Evolutionary conservation across 306 rosid species (phyloP), one percentile per base, ranked within the genome.

Genomic region (Quillaja saponaria): DNA sequence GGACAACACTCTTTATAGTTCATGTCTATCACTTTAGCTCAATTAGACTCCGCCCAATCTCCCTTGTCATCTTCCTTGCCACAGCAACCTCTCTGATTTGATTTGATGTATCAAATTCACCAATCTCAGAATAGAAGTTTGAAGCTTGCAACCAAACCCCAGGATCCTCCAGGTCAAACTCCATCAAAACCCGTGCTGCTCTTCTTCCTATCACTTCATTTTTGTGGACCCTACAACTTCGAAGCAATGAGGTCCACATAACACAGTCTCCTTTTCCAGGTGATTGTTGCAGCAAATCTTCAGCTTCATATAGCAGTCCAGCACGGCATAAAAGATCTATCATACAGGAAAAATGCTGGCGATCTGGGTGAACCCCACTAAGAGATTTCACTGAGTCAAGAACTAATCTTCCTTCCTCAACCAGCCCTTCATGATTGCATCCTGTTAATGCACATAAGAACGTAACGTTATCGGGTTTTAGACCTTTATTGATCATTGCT

Each of bases 281-380:
- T 62, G 78, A 66, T 31, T 58, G 41, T 31, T 49, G 72, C 58
- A 84, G 71, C 66, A 86, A 72, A 61, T 82, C 79, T 75, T 82
- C 84, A 31, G 95, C 89, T 79, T 86, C 98, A 3, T 86, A 59
- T 31, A 88, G 51, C 54, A 82, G 78, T 65, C 95, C 96, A 0
- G 83, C 83, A 0, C 95, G 87, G 76, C 95, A 88, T 62, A 86
- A 70, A 40, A 86, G 92, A 86, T 88, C 96, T 48, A 88, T 78
- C 86, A 86, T 81, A 62, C 95, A 88, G 8, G 98, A 84, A 80
- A 79, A 81, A 66, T 84, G 98, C 60, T 71, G 78, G 53, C 79
- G 66, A 64, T 79, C 85, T 10, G 94, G 95, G 38, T 61, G 42
- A 51, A 92, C 62, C 52, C 77, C 81, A 47, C 78, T 59, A 33